Evolutionary conservation across 2,329 filamentous ascomycete species (phyloP).

Genomic region (Venturia nashicola): DNA sequence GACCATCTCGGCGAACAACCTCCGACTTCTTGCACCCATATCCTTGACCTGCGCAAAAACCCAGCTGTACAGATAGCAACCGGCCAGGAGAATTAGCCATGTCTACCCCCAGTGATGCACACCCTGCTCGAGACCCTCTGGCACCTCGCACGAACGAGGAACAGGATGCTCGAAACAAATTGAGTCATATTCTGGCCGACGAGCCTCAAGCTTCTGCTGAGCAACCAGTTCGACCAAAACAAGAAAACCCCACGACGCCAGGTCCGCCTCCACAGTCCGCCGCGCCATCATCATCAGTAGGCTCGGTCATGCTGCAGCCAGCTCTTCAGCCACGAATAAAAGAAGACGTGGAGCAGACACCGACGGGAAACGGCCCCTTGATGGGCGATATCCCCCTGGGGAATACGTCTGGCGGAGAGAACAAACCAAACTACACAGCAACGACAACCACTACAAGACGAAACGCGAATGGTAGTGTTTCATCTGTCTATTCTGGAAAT

Average conservation of each 20-base stretch:
- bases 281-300: not conserved
- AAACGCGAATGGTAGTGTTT: constrained; percentile 53
- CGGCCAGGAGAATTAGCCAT: not conserved
- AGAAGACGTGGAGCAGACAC: not conserved
- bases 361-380: not conserved
- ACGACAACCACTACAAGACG: constrained; percentile 41
- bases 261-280: constrained; percentile 1
- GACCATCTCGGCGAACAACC: not conserved
- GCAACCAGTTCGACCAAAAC: not conserved
- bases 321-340: not conserved
- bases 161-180: not conserved
- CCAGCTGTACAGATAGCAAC: not conserved
- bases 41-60: not conserved
- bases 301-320: not conserved
- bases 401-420: not conserved
- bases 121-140: not conserved
- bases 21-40: not conserved
- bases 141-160: not conserved
- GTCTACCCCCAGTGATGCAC: not conserved
- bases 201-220: not conserved
- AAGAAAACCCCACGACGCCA: not conserved
- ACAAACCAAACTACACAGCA: constrained; percentile 27
- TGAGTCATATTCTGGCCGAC: constrained; percentile 7
- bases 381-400: not conserved
- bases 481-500: constrained; percentile 55